Conservation (phyloP, 495 filamentous ascomycete species). For the Cairneyella variabilis region DNA sequence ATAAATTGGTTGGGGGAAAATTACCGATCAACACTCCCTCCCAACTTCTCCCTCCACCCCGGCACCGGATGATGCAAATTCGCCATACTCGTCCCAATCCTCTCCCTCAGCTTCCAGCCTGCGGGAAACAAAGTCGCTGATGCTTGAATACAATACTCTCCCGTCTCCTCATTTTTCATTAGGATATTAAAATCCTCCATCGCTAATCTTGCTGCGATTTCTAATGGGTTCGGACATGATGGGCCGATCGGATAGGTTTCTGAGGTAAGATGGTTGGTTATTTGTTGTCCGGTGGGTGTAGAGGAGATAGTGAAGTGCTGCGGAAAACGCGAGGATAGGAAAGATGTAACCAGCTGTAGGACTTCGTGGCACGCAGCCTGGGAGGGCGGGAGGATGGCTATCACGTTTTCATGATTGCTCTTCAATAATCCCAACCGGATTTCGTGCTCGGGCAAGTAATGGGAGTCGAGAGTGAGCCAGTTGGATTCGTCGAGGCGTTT, state of each 20-base stretch:
- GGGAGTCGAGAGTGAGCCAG: conserved; percentile 53
- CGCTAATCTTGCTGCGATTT: conserved; percentile 51
- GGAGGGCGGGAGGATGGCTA: conserved; percentile 48
- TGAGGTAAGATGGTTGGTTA: conserved; percentile 46
- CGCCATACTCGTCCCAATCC: conserved; percentile 52
- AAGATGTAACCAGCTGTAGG: conserved; percentile 45
- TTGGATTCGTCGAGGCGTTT: conserved; percentile 45
- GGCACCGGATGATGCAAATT: conserved; percentile 49
- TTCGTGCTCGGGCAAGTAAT: conserved; percentile 46
- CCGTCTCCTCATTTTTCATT: conserved; percentile 45
- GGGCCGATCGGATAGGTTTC: conserved; percentile 40
- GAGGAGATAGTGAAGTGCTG: conserved; percentile 35
- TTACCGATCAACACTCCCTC: conserved; percentile 49
- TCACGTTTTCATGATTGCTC: conserved; percentile 38
- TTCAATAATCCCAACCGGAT: conserved; percentile 41
- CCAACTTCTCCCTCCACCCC: conserved; percentile 50
- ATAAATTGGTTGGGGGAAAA: too few relatives aligned
- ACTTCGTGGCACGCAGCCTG: conserved; percentile 47
- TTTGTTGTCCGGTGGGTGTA: conserved; percentile 15
- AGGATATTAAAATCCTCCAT: conserved; percentile 58
- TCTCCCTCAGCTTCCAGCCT: conserved; percentile 51
- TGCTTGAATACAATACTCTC: conserved; percentile 42
- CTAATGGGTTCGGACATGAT: conserved; percentile 40
- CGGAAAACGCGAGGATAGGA: conserved; percentile 46
- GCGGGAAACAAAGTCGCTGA: conserved; percentile 56